Conservation (phyloP, 371 early-diverging fungal genomes). For the Apophysomyces sp. region DNA sequence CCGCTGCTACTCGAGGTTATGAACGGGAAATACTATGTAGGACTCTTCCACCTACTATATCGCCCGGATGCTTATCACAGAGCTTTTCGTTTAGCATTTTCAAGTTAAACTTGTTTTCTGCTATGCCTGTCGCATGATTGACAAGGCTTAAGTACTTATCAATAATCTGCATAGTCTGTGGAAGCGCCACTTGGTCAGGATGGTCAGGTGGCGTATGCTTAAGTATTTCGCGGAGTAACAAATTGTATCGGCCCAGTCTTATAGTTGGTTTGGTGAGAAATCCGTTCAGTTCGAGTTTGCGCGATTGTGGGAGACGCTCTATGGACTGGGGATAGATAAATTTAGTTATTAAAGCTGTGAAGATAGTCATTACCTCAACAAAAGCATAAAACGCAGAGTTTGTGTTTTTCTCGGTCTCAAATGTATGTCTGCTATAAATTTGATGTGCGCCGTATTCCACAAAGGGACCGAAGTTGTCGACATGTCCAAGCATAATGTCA, state of each 20-base stretch:
- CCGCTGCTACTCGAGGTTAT: neutral
- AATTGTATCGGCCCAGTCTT: slow-evolving; percentile 85
- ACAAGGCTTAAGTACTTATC: slow-evolving; percentile 70
- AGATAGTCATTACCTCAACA: slow-evolving; percentile 51
- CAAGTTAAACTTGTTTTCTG: slow-evolving; percentile 77
- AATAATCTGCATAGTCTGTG: slow-evolving; percentile 61
- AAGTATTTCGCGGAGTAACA: slow-evolving; percentile 82
- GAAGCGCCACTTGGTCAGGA: slow-evolving; percentile 66
- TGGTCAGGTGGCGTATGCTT: slow-evolving; percentile 81
- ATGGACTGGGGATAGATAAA: slow-evolving; percentile 42
- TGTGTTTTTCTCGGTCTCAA: slow-evolving; percentile 74
- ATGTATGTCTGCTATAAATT: slow-evolving; percentile 74
- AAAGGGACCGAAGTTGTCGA: slow-evolving; percentile 74
- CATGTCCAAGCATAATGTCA: slow-evolving; percentile 78
- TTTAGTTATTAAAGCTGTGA: neutral
- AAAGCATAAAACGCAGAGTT: slow-evolving; percentile 73
- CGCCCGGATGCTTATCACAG: slow-evolving; percentile 15
- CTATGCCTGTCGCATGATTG: slow-evolving; percentile 83
- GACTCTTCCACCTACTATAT: neutral
- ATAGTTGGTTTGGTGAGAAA: slow-evolving; percentile 87
- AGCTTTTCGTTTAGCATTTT: slow-evolving; percentile 28
- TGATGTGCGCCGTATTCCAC: slow-evolving; percentile 90
- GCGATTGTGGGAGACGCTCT: slow-evolving; percentile 75
- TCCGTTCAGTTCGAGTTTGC: slow-evolving; percentile 79
- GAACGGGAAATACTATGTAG: neutral